phyloP scores from a whole-genome alignment of 306 rosid genomes.

The Hippophae tibetana region DNA sequence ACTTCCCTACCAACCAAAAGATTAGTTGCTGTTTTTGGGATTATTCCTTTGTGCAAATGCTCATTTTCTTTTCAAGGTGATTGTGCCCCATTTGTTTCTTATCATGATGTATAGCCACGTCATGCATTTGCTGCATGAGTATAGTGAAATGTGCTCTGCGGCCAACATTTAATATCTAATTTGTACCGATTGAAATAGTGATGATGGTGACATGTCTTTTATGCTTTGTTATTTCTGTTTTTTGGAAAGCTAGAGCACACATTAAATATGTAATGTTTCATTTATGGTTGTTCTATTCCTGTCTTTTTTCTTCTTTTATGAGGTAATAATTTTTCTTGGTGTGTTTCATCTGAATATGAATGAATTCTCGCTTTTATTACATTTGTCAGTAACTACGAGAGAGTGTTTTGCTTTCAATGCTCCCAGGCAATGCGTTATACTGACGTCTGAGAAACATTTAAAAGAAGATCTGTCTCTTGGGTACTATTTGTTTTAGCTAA shows the following conservation, averaged over 20 bases:
- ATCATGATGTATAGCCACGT: conserved; percentile 46
- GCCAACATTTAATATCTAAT: conserved; percentile 59
- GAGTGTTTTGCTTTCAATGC: conserved; percentile 29
- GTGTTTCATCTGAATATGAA: conserved; percentile 33
- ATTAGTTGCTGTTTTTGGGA: conserved; percentile 57
- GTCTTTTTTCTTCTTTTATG: conserved; percentile 18
- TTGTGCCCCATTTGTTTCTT: conserved; percentile 34
- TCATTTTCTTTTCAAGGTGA: conserved; percentile 26
- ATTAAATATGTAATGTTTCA: conserved; percentile 15
- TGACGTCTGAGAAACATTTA: conserved; percentile 21
- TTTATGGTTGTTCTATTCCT: conserved; percentile 19
- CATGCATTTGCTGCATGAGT: conserved; percentile 32
- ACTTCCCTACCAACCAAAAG: conserved; percentile 49
- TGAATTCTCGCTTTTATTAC: conserved; percentile 27
- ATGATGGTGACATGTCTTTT: conserved; percentile 47
- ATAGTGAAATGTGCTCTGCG: conserved; percentile 48
- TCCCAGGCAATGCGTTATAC: conserved; percentile 7
- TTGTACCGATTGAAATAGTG: conserved; percentile 56
- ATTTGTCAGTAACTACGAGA: conserved; percentile 3
- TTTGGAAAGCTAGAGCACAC: neutral
- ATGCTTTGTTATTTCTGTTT: conserved; percentile 25
- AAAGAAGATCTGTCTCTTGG: conserved; percentile 20
- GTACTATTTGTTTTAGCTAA: conserved; percentile 18
- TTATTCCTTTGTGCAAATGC: conserved; percentile 48
- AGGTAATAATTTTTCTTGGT: no score